Conservation (phyloP, 345 rosid species). For the Eucalyptus polybractea region DNA sequence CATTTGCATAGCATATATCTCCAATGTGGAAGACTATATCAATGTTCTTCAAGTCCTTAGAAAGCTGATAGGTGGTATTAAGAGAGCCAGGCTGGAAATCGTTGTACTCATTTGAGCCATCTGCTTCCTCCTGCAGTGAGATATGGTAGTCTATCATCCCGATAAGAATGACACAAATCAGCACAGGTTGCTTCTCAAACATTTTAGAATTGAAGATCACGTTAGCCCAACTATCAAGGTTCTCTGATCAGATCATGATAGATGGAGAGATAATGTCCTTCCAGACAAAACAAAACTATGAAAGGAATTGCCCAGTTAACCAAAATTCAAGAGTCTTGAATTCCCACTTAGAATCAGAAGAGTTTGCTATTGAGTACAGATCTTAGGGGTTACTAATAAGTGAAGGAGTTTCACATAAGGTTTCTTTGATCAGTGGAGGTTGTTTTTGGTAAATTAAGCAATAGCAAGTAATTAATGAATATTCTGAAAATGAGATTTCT, state of each 20-base stretch:
- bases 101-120: constrained; percentile 70
- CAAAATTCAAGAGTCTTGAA: not conserved
- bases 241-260: not conserved
- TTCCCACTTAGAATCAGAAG: not conserved
- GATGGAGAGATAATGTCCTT: not conserved
- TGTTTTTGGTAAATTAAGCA: not conserved
- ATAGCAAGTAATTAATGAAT: not conserved
- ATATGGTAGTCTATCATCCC: not conserved
- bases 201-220: not conserved
- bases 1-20: constrained; percentile 55
- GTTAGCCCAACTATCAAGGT: not conserved
- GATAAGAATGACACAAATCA: not conserved
- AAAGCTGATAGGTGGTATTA: constrained; percentile 62
- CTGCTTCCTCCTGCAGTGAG: constrained; percentile 50
- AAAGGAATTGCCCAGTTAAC: not conserved
- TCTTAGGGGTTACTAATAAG: not conserved
- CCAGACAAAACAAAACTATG: not conserved
- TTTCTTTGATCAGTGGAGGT: not conserved
- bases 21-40: constrained; percentile 78
- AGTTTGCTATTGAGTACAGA: not conserved
- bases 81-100: constrained; percentile 64
- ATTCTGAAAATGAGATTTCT: not conserved
- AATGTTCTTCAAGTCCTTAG: constrained; percentile 42
- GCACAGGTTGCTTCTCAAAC: not conserved
- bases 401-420: not conserved